phyloP scores from a whole-genome alignment of 2,329 filamentous ascomycete genomes.

The Aspergillus aculeatinus region DNA sequence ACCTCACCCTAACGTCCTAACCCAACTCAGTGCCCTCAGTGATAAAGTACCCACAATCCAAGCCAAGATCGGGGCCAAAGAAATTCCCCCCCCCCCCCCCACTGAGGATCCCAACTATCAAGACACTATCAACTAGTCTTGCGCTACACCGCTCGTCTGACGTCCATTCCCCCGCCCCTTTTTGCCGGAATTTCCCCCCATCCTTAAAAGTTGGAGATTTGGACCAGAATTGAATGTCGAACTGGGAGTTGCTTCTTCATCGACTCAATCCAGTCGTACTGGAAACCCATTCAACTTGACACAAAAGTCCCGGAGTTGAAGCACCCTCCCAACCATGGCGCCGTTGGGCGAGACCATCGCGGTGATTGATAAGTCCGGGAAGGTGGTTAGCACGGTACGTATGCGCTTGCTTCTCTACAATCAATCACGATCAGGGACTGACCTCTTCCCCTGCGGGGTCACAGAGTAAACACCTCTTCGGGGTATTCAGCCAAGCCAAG shows the following conservation, averaged over 20 bases:
- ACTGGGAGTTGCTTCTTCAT: neutral
- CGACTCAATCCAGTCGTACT: neutral
- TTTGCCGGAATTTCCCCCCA: slow-evolving; percentile 9
- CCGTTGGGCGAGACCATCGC: slow-evolving; percentile 69
- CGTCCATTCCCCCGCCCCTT: neutral
- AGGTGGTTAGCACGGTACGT: slow-evolving; percentile 83
- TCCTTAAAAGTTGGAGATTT: slow-evolving; percentile 11
- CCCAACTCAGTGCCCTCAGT: neutral
- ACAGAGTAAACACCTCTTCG: slow-evolving; percentile 84
- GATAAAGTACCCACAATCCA: slow-evolving; percentile 6
- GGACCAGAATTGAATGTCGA: slow-evolving; percentile 14
- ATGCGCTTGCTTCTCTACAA: neutral
- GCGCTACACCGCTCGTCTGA: slow-evolving; percentile 26
- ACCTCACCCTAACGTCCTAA: too few species aligned
- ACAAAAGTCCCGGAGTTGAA: neutral
- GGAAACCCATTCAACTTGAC: neutral
- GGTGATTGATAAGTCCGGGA: slow-evolving; percentile 86
- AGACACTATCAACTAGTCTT: slow-evolving; percentile 5
- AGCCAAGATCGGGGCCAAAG: slow-evolving; percentile 15
- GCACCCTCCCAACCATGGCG: slow-evolving; percentile 23
- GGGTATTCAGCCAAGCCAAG: slow-evolving; percentile 89
- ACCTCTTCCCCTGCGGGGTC: slow-evolving; percentile 3
- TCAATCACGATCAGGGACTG: slow-evolving; percentile 7
- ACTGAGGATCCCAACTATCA: slow-evolving; percentile 12
- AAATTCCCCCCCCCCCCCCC: slow-evolving; percentile 9